Evolutionary conservation across 2,329 filamentous ascomycete genomes (phyloP).

Genomic region (Talaromyces albobiverticillius): DNA sequence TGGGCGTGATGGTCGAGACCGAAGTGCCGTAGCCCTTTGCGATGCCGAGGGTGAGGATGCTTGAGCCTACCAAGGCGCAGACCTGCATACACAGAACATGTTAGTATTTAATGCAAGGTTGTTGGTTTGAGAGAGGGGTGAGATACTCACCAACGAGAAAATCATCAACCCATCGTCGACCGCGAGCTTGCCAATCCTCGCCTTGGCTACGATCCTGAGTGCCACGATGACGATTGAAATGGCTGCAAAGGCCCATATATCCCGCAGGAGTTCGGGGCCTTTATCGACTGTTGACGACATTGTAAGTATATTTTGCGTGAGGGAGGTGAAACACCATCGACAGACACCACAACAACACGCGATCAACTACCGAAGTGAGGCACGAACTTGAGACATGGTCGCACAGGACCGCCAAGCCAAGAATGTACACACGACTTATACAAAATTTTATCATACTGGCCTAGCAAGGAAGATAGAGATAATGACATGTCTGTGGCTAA

Average conservation of each 20-base stretch:
- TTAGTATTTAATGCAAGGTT: background rate
- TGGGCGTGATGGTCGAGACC: slow-evolving; percentile 12
- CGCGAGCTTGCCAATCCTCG: slow-evolving; percentile 21
- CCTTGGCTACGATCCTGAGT: slow-evolving; percentile 22
- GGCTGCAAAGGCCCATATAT: slow-evolving; percentile 22
- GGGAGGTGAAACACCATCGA: background rate
- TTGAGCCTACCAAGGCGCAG: slow-evolving; percentile 20
- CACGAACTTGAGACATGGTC: no score
- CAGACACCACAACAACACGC: no score
- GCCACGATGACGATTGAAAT: slow-evolving; percentile 18
- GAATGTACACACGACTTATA: background rate
- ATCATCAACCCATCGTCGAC: slow-evolving; percentile 24
- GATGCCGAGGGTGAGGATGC: slow-evolving; percentile 21
- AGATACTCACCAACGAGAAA: slow-evolving; percentile 24
- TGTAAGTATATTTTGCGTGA: background rate
- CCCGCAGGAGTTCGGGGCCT: slow-evolving; percentile 19
- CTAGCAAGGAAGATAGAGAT: background rate
- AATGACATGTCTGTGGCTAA: background rate
- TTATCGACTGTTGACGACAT: background rate
- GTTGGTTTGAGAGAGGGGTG: background rate
- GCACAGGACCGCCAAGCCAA: no score
- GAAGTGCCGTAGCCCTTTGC: slow-evolving; percentile 21
- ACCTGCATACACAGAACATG: slow-evolving; percentile 14
- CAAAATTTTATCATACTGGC: background rate
- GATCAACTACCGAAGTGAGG: no score